Evolutionary conservation across 805 yeast genomes (phyloP), one percentile per base, ranked within the genome.

Genomic region (Wickerhamiella cacticola): DNA sequence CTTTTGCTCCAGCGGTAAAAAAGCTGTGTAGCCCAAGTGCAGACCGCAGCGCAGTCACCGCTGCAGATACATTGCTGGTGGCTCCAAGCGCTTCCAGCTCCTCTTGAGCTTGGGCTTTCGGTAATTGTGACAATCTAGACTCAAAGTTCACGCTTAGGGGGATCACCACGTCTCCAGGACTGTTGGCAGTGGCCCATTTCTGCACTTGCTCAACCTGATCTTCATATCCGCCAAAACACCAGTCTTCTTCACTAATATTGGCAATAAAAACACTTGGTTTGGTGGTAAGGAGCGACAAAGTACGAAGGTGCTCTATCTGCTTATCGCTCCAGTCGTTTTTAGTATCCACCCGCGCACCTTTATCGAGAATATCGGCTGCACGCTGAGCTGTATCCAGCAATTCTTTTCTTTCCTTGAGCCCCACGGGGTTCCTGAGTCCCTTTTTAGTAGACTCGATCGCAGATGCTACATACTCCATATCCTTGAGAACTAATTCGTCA

Each of bases 1-100:
- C 98, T 53, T 79, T 79, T 5, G 41, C 43, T 24, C 96, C 96
- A 60, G 94, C 83, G 0, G 96, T 87, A 67, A 81, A 87, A 63
- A 76, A 87, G 35, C 94, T 82, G 19, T 85, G 82, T 60, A 87
- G 69, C 46, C 79, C 76, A 50, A 87, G 69, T 50, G 76, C 73
- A 50, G 69, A 63, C 60, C 94, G 74, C 82, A 86, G 80, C 50
- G 74, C 70, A 15, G 66, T 62, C 34, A 85, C 79, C 40, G 82
- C 75, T 44, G 65, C 64, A n/a, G 85, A 80, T 44, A 84, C 67
- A 8, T 79, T 78, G 33, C 80, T 72, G 45, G 28, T 13, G 15
- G 51, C 48, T 13, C 57, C 63, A 3, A 60, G 53, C 23, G 57
- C 59, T n/a, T 46, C 54, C 18, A 58, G 46, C 54, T 62, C 61